These are phyloP conservation scores for Polygonum maritimum DNA, from an alignment of 148 eudicot genomes.

Conservation along the genomic window DNA sequence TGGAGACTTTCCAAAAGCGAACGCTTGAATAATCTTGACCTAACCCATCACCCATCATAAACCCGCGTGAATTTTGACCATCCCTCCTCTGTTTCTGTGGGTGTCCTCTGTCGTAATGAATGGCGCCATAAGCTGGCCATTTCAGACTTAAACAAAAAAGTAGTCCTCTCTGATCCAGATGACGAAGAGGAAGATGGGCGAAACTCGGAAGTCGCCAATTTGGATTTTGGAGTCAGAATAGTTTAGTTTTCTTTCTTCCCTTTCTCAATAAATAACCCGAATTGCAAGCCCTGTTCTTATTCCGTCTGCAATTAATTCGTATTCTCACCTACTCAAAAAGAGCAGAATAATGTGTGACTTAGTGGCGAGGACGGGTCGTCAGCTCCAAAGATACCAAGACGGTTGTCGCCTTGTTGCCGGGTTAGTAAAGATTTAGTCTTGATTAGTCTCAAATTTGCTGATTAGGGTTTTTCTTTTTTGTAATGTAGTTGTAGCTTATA, in stretches of 20 bases:
- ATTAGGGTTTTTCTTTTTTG: neutral
- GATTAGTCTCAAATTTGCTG: neutral
- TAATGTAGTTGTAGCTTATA: neutral
- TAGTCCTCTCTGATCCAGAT: neutral
- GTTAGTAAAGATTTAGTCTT: conserved; percentile 9
- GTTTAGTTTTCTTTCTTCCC: neutral
- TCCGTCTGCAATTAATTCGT: neutral
- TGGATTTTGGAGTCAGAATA: neutral
- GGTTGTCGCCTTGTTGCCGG: conserved; percentile 52
- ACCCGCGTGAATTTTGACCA: neutral
- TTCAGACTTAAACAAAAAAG: neutral
- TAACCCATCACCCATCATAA: neutral
- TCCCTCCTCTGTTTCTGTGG: neutral
- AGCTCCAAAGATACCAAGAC: conserved; percentile 37
- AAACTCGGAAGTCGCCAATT: neutral
- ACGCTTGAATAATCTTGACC: conserved; percentile 4
- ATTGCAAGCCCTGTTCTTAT: neutral
- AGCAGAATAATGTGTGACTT: conserved; percentile 25
- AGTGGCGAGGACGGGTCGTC: conserved; percentile 46
- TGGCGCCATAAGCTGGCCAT: neutral
- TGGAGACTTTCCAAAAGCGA: neutral
- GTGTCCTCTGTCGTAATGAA: neutral
- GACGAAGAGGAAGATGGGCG: neutral
- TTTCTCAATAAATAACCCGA: neutral
- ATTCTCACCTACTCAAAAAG: neutral